phyloP scores from a whole-genome alignment of 257 asterid species.

The Capsicum chinense region DNA sequence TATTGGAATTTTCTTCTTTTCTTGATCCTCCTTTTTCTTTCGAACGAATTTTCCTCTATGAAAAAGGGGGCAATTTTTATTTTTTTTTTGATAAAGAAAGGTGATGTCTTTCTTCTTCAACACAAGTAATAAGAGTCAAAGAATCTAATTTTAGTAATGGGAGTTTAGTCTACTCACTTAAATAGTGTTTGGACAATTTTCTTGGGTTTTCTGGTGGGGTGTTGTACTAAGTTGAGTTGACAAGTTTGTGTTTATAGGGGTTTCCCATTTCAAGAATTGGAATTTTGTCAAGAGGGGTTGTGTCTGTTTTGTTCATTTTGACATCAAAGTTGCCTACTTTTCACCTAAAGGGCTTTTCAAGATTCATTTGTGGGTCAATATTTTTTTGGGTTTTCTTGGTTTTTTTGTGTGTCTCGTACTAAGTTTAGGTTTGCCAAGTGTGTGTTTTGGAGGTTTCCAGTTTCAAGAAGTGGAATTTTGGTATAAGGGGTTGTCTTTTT shows the following conservation, averaged over 20 bases:
- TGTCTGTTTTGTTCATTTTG: constrained; percentile 10
- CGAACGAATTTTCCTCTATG: background rate
- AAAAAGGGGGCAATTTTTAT: background rate
- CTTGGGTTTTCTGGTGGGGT: background rate
- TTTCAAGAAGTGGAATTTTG: constrained; percentile 11
- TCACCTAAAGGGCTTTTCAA: background rate
- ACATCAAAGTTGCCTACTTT: constrained; percentile 21
- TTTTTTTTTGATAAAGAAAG: background rate
- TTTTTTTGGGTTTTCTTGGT: background rate
- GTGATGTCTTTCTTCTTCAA: background rate
- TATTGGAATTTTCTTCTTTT: constrained; percentile 26
- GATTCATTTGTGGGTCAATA: background rate
- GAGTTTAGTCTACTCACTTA: background rate
- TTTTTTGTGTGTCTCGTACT: background rate
- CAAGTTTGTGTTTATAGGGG: constrained; percentile 10
- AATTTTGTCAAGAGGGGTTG: constrained; percentile 3
- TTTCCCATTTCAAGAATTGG: constrained; percentile 5
- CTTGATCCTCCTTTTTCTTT: constrained; percentile 5
- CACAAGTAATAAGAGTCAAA: background rate
- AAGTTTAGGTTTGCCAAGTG: constrained; percentile 26
- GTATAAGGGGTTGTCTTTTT: constrained; percentile 7
- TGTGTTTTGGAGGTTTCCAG: background rate
- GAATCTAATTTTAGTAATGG: constrained; percentile 11
- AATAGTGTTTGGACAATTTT: background rate
- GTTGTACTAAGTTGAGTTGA: constrained; percentile 23